These are phyloP conservation scores for Diaporthe vaccinii DNA, from an alignment of 2,329 filamentous ascomycete genomes.

Conservation along the genomic window DNA sequence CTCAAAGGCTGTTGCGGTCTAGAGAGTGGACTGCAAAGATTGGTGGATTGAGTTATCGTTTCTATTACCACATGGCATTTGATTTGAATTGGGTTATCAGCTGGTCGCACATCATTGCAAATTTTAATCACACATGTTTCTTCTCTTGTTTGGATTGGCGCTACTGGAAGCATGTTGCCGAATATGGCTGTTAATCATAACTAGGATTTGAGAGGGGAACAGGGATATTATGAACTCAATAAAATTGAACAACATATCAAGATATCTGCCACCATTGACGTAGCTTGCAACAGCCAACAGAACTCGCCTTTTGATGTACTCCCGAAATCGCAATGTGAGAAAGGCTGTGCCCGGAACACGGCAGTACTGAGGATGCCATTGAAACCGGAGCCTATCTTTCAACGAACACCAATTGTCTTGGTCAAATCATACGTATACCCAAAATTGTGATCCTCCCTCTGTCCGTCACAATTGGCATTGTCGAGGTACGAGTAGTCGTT, in stretches of 20 bases:
- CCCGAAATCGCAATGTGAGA: background rate
- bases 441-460: background rate
- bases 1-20: constrained; percentile 10
- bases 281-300: too few relatives aligned
- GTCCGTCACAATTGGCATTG: background rate
- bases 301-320: background rate
- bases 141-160: background rate
- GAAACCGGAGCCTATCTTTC: background rate
- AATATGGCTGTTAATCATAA: background rate
- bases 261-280: background rate
- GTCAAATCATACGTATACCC: background rate
- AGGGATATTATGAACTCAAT: background rate
- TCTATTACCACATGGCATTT: background rate
- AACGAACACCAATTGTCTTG: background rate
- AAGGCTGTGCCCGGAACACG: background rate
- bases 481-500: background rate
- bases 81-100: background rate
- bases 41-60: background rate
- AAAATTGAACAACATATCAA: background rate
- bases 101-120: background rate
- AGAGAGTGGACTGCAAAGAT: background rate
- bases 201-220: too few relatives aligned
- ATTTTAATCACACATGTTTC: background rate
- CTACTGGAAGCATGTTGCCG: background rate
- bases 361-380: background rate